Evolutionary conservation across 1,139 yeast genomes (phyloP).

Genomic region (Nakaseomyces nivariensis): DNA sequence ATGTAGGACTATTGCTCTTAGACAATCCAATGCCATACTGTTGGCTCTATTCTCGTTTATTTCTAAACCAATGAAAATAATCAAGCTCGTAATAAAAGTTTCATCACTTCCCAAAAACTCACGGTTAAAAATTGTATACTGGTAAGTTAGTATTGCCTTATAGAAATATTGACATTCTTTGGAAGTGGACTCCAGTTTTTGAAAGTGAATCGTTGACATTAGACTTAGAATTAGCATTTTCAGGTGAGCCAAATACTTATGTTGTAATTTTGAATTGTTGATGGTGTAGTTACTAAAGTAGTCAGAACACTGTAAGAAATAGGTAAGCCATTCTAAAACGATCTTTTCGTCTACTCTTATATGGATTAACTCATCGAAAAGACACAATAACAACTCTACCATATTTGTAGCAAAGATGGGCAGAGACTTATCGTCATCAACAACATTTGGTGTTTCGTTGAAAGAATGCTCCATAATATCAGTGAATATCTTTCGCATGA

Average conservation of each 20-base stretch:
- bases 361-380: not conserved
- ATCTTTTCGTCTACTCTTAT: not conserved
- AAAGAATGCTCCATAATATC: not conserved
- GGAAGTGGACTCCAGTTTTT: not conserved
- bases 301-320: not conserved
- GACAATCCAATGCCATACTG: conserved; percentile 1
- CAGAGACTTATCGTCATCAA: not conserved
- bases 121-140: not conserved
- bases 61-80: not conserved
- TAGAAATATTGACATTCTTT: not conserved
- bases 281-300: not conserved
- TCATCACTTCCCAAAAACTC: not conserved
- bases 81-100: not conserved
- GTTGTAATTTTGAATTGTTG: not conserved
- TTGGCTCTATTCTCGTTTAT: conserved; percentile 1
- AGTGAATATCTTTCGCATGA: not conserved
- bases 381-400: not conserved
- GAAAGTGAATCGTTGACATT: conserved; percentile 1
- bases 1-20: not conserved
- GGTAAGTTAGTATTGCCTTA: not conserved
- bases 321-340: not conserved
- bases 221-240: not conserved
- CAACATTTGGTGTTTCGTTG: not conserved
- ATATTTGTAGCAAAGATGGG: not conserved
- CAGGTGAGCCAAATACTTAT: not conserved